Base-by-base conservation (phyloP, 495 filamentous ascomycete species). In the Tuber brumale region DNA sequence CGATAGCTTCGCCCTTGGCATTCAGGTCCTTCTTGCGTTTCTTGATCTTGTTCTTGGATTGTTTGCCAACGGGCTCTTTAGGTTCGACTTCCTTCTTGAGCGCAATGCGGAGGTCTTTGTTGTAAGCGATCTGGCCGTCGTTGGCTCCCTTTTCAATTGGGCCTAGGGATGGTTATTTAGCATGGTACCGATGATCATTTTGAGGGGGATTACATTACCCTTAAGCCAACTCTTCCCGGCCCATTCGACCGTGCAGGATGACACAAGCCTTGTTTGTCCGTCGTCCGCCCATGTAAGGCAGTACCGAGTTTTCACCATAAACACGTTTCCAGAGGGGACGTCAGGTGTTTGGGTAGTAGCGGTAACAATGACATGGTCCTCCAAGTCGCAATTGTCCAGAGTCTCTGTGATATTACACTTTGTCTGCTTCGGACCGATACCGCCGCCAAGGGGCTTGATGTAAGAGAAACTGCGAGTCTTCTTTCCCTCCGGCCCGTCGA, bases 211-310 rank as follows among this genome's bases (percentile, higher is more conserved):
- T 61, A 71, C 27, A 75, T 82, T 88, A 97, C 95, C 93, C 86
- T 97, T 98, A 57, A 98, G 83, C 95, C 96, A 99, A 85, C 93
- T 97, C 87, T 99, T 99, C 74, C 95, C 94, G 0, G 92, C 90
- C 95, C 95, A 99, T 82, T 98, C 95, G 71, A 98, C 92, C 0
- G 90, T 91, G 84, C 93, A 97, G 75, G 90, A 97, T 84, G 93
- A 90, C 41, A 94, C 87, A 42, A 99, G 85, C 45, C 93, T 88
- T 0, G 96, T 99, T 39, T 90, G 85, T 79, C 96, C 96, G 74
- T 89, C 90, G 43, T 95, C 87, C 3, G 90, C 94, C 95, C 95
- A 99, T 61, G 91, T 92, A 12, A 99, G 87, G 77, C 96, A 96
- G 79, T 97, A 98, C 82, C 92, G 93, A 2, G 96, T 98, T 85